phyloP scores from a whole-genome alignment of 2,329 filamentous ascomycete genomes.

The Phoma sp. region DNA sequence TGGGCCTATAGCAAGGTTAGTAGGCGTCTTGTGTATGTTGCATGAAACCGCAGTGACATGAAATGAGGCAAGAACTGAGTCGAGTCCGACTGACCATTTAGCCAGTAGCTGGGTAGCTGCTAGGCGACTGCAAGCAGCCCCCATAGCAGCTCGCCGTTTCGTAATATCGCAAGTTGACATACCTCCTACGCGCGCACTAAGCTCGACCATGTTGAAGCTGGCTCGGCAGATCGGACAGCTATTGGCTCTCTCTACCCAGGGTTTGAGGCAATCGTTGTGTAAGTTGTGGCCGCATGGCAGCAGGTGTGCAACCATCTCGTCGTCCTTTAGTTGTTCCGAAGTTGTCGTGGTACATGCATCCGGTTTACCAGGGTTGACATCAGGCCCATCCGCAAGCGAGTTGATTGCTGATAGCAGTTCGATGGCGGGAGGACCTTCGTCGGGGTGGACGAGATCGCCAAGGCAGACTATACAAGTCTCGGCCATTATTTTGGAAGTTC shows the following conservation, averaged over 20 bases:
- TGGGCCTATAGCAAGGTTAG: slow-evolving; percentile 52
- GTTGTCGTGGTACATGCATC: slow-evolving; percentile 23
- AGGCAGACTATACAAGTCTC: slow-evolving; percentile 75
- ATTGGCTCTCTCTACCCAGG: slow-evolving; percentile 96
- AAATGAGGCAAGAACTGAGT: slow-evolving; percentile 24
- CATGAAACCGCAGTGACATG: slow-evolving; percentile 12
- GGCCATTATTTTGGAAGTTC: slow-evolving; percentile 57
- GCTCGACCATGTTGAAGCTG: slow-evolving; percentile 86
- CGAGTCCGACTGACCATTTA: slow-evolving; percentile 42
- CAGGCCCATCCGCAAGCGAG: slow-evolving; percentile 36
- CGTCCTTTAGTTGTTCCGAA: slow-evolving; percentile 49
- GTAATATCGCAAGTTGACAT: slow-evolving; percentile 41
- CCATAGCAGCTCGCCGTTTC: slow-evolving; percentile 23
- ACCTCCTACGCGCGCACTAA: slow-evolving; percentile 83
- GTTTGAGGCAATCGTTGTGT: slow-evolving; percentile 89
- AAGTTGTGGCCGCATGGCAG: slow-evolving; percentile 87
- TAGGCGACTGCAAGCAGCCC: slow-evolving; percentile 27
- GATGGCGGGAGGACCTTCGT: slow-evolving; percentile 50
- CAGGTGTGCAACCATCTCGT: slow-evolving; percentile 65
- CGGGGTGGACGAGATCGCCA: slow-evolving; percentile 69
- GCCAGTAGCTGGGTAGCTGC: slow-evolving; percentile 29
- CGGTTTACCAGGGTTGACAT: slow-evolving; percentile 29
- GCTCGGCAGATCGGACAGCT: slow-evolving; percentile 97
- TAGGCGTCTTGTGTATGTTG: not conserved
- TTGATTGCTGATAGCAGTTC: slow-evolving; percentile 33